These are phyloP conservation scores for Fusarium phyllophilum DNA, from an alignment of 2,329 filamentous ascomycete species.

Conservation along the genomic window DNA sequence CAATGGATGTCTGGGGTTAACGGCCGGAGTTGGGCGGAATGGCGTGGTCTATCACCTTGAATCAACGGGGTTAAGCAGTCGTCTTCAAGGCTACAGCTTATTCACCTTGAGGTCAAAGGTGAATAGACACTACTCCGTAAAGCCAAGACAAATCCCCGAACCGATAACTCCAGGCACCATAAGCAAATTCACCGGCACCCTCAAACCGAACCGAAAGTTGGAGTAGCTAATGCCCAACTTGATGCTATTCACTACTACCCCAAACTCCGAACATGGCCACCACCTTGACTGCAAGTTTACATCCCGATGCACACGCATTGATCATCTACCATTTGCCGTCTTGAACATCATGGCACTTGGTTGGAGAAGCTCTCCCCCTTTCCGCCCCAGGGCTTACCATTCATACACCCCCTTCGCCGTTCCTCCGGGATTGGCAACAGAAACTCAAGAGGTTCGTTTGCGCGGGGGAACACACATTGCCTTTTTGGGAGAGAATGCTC, in stretches of 20 bases:
- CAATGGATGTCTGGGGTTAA: slow-evolving; percentile 3
- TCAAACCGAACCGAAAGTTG: slow-evolving; percentile 26
- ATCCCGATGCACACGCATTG: slow-evolving; percentile 15
- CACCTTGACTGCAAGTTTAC: not conserved
- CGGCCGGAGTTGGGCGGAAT: slow-evolving; percentile 28
- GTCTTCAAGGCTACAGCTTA: not conserved
- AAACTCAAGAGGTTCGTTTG: slow-evolving; percentile 12
- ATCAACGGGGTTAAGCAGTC: slow-evolving; percentile 12
- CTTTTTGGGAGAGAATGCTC: slow-evolving; percentile 26
- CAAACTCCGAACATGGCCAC: slow-evolving; percentile 6
- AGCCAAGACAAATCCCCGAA: slow-evolving; percentile 5
- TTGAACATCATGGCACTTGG: slow-evolving; percentile 6
- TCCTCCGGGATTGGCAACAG: slow-evolving; percentile 34
- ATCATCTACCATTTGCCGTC: slow-evolving; percentile 13
- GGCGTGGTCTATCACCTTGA: slow-evolving; percentile 15
- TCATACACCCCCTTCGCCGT: slow-evolving; percentile 23
- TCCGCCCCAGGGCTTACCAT: not conserved
- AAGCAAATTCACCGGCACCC: not conserved
- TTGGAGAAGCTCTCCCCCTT: slow-evolving; percentile 1
- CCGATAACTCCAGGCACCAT: not conserved
- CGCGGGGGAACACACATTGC: slow-evolving; percentile 31
- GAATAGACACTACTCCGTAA: not conserved
- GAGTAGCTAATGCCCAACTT: slow-evolving; percentile 7
- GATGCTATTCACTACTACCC: slow-evolving; percentile 22
- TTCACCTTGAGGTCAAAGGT: not conserved